Evolutionary conservation across 495 filamentous ascomycete species (phyloP).

Genomic region (Podospora australis): DNA sequence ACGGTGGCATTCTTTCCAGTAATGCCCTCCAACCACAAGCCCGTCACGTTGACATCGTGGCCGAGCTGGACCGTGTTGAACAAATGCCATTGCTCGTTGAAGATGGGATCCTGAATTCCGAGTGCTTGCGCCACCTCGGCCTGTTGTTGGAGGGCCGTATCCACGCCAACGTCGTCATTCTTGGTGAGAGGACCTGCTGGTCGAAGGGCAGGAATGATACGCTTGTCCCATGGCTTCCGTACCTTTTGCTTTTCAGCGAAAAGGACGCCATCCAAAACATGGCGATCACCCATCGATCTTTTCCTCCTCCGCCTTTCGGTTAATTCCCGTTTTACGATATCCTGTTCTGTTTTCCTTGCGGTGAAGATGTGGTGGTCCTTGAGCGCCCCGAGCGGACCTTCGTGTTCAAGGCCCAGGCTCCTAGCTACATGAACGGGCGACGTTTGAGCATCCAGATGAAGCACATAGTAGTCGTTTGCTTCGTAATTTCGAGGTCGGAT

Average conservation of each 20-base stretch:
- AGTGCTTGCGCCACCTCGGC: slow-evolving; percentile 56
- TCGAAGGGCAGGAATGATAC: slow-evolving; percentile 44
- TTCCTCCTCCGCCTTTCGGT: slow-evolving; percentile 56
- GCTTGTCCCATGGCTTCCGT: slow-evolving; percentile 66
- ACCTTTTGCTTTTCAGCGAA: slow-evolving; percentile 78
- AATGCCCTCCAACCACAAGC: slow-evolving; percentile 83
- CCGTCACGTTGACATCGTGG: slow-evolving; percentile 92
- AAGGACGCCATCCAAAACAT: slow-evolving; percentile 64
- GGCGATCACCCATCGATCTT: slow-evolving; percentile 43
- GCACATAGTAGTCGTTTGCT: slow-evolving; percentile 81
- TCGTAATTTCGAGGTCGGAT: slow-evolving; percentile 48
- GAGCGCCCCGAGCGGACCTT: slow-evolving; percentile 77
- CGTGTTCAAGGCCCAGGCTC: slow-evolving; percentile 68
- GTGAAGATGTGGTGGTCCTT: slow-evolving; percentile 81
- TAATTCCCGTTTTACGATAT: slow-evolving; percentile 53
- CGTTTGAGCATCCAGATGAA: slow-evolving; percentile 63
- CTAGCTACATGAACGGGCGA: slow-evolving; percentile 67
- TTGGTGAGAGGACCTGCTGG: slow-evolving; percentile 11
- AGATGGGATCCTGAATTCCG: slow-evolving; percentile 81
- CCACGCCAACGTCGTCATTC: slow-evolving; percentile 27
- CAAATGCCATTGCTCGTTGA: slow-evolving; percentile 91
- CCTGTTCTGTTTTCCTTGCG: slow-evolving; percentile 53
- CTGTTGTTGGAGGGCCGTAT: slow-evolving; percentile 50
- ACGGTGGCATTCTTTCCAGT: slow-evolving; percentile 85
- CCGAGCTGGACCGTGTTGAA: slow-evolving; percentile 74